Conservation (phyloP, 2,329 filamentous ascomycete genomes). For the Pyricularia sp. region DNA sequence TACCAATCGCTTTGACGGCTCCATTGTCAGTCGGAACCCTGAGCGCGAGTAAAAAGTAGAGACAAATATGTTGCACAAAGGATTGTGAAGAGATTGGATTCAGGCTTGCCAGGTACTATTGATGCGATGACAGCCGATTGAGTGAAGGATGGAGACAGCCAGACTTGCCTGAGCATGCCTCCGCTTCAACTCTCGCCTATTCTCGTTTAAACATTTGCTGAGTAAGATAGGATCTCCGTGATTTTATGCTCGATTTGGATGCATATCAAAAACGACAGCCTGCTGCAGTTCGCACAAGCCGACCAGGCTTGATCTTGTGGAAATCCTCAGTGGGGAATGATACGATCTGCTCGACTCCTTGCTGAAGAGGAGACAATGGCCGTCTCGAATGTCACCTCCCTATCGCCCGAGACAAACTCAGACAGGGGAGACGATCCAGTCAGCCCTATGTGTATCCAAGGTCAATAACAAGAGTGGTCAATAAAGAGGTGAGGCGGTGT, state of each 20-base stretch:
- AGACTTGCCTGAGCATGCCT: not conserved
- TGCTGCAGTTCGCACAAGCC: not conserved
- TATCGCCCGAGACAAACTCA: not conserved
- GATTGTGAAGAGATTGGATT: no score
- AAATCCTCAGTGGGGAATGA: not conserved
- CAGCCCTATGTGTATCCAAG: not conserved
- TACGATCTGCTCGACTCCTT: not conserved
- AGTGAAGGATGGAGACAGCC: not conserved
- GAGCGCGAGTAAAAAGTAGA: not conserved
- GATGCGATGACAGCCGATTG: not conserved
- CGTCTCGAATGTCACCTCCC: not conserved
- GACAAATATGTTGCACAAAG: not conserved
- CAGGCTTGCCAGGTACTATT: not conserved
- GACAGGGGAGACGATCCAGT: not conserved
- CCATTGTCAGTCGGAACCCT: not conserved
- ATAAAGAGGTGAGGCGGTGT: not conserved
- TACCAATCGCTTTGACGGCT: not conserved
- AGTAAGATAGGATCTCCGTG: not conserved
- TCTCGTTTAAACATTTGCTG: not conserved
- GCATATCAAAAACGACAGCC: not conserved
- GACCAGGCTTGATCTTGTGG: not conserved
- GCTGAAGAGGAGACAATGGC: not conserved
- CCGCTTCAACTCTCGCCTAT: not conserved
- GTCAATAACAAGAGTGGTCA: not conserved
- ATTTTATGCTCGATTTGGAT: not conserved